These are phyloP conservation scores for Blastosporella zonata DNA, from an alignment of 1,284 basidiomycete species.

Conservation along the genomic window DNA sequence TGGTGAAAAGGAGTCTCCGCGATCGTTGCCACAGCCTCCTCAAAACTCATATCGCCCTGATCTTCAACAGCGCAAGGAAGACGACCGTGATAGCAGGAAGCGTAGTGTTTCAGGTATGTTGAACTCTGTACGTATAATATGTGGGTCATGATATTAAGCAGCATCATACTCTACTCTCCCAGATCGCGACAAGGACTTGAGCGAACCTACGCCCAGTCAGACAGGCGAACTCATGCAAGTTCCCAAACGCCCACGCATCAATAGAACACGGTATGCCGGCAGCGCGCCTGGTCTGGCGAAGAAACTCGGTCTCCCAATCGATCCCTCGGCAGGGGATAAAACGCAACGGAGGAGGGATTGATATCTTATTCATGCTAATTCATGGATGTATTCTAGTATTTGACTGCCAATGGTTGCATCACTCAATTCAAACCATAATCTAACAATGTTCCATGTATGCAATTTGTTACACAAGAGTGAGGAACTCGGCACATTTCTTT, in stretches of 20 bases:
- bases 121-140: slow-evolving; percentile 4
- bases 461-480: no score
- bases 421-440: no score
- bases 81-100: slow-evolving; percentile 67
- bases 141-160: slow-evolving; percentile 6
- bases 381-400: not conserved
- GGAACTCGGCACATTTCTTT: no score
- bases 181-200: slow-evolving; percentile 53
- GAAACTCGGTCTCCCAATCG: slow-evolving; percentile 54
- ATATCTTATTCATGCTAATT: not conserved
- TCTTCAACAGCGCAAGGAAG: slow-evolving; percentile 39
- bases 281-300: slow-evolving; percentile 38
- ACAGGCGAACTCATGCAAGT: slow-evolving; percentile 29
- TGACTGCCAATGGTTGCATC: not conserved
- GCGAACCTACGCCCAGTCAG: slow-evolving; percentile 27
- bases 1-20: slow-evolving; percentile 51
- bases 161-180: slow-evolving; percentile 12
- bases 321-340: slow-evolving; percentile 56
- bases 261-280: slow-evolving; percentile 32
- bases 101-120: slow-evolving; percentile 62
- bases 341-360: slow-evolving; percentile 48
- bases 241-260: slow-evolving; percentile 47
- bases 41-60: slow-evolving; percentile 42
- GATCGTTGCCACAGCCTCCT: slow-evolving; percentile 36
- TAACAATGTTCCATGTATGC: no score